These are phyloP conservation scores for Boletus rex-veris DNA, from an alignment of 768 basidiomycete genomes.

Conservation along the genomic window DNA sequence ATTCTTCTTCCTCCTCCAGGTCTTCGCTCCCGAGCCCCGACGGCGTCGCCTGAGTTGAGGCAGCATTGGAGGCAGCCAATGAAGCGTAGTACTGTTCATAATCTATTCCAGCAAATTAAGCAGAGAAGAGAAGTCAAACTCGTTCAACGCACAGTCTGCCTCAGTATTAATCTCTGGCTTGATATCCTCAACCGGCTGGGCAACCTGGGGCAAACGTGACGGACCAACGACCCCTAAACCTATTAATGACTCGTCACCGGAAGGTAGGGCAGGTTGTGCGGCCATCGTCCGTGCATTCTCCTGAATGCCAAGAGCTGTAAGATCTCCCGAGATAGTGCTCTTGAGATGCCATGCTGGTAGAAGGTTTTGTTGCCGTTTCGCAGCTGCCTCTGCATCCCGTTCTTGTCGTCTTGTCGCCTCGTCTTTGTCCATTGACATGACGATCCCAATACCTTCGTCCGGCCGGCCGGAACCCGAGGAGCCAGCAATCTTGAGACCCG, in stretches of 20 bases:
- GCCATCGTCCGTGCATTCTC: constrained; percentile 57
- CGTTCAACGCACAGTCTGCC: constrained; percentile 54
- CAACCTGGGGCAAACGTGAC: constrained; percentile 28
- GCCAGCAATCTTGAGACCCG: constrained; percentile 72
- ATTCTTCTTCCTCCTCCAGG: constrained; percentile 68
- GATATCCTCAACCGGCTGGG: constrained; percentile 31
- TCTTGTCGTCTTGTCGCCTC: constrained; percentile 70
- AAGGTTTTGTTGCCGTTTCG: constrained; percentile 86
- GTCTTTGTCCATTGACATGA: constrained; percentile 88
- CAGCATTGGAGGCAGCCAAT: constrained; percentile 58
- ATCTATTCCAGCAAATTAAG: constrained; percentile 39
- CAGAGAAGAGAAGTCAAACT: background rate
- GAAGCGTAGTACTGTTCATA: constrained; percentile 84
- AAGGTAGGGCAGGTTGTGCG: constrained; percentile 34
- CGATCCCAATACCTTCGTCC: constrained; percentile 64
- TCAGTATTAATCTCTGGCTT: constrained; percentile 55
- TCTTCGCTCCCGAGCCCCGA: constrained; percentile 53
- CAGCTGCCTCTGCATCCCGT: constrained; percentile 76
- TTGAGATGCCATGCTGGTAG: constrained; percentile 94
- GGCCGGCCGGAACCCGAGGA: constrained; percentile 53
- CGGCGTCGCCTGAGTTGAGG: constrained; percentile 61
- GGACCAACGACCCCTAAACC: constrained; percentile 59
- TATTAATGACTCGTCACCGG: constrained; percentile 70
- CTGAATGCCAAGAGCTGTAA: constrained; percentile 81
- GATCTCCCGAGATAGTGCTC: constrained; percentile 90